Evolutionary conservation across 371 early-diverging fungal species (phyloP), one percentile per base, ranked within the genome.

Genomic region (Mucor velutinosus): DNA sequence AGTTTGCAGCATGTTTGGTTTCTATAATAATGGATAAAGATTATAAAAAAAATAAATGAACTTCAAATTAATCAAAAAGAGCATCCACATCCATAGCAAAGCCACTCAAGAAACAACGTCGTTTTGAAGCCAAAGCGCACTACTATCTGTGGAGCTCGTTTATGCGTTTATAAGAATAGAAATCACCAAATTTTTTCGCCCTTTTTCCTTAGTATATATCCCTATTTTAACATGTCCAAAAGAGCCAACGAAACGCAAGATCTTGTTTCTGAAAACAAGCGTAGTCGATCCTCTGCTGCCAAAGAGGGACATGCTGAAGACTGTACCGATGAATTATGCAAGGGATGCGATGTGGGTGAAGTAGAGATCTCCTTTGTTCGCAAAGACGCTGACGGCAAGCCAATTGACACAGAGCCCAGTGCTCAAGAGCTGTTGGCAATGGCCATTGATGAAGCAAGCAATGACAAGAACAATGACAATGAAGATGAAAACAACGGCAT

Each of bases 261-360:
- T 6, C 55, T 53, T 8, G 49, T 59, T 23, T 27, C 25, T 14
- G 63, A 69, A 60, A 62, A 60, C 21, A 65, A 56, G 8, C 53
- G 53, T 14, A 53, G 53, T 12, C 63, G 59, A 23, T 60, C 39
- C 19, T 64, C 62, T 47, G 21, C 57, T 53, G 57, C 33, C 27
- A 65, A 65, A 25, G 73, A 78, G 39, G 64, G 67, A n/a, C 89
- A 89, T 65, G 72, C 82, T 7, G 37, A 72, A 2, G 85, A 80
- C 56, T 89, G 89, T 69, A 70, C 76, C 27, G 86, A 87, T 65
- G 65, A 76, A 0, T 69, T 67, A 17, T 89, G 89, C 56, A 69
- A 78, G 35, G 89, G 87, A 1, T 88, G 89, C 64, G 89, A 84
- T 60, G 85, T 84, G 23, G 89, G 89, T 7, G 85, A 88, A 62